These are phyloP conservation scores for Saturnispora sekii DNA, from an alignment of 805 yeast species.

Conservation along the genomic window DNA sequence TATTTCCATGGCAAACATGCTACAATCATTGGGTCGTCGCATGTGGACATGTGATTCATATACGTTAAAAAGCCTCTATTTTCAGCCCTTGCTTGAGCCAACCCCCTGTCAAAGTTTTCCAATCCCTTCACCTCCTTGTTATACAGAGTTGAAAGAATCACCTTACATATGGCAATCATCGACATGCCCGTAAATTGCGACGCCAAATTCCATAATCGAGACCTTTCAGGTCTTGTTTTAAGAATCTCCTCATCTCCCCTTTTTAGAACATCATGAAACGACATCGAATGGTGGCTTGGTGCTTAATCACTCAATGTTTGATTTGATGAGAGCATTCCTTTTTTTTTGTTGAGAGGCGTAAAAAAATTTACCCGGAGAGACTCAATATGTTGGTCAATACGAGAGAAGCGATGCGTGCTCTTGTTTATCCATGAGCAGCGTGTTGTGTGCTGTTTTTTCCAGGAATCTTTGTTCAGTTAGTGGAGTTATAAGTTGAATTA, in stretches of 20 bases:
- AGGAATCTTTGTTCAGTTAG: no score
- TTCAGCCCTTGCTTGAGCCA: slow-evolving; percentile 53
- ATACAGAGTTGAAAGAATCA: slow-evolving; percentile 51
- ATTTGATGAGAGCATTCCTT: neutral
- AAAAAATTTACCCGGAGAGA: no score
- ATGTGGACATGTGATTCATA: slow-evolving; percentile 88
- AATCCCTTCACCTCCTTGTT: slow-evolving; percentile 52
- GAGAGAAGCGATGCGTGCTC: no score
- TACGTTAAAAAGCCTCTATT: slow-evolving; percentile 72
- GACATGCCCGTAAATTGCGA: slow-evolving; percentile 61
- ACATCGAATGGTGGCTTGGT: slow-evolving; percentile 34
- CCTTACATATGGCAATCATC: slow-evolving; percentile 56
- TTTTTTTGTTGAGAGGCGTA: neutral
- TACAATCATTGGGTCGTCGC: slow-evolving; percentile 90
- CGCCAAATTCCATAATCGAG: slow-evolving; percentile 52
- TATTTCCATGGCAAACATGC: slow-evolving; percentile 71
- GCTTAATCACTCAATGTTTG: neutral
- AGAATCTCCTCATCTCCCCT: slow-evolving; percentile 65
- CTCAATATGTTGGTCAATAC: no score
- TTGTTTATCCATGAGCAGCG: no score
- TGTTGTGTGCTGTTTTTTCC: no score
- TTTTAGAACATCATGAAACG: slow-evolving; percentile 54
- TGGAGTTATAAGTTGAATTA: no score
- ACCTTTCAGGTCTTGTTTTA: slow-evolving; percentile 42
- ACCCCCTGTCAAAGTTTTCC: slow-evolving; percentile 55